phyloP scores from a whole-genome alignment of 2,329 filamentous ascomycete species.

The Ustilaginoidea virens region DNA sequence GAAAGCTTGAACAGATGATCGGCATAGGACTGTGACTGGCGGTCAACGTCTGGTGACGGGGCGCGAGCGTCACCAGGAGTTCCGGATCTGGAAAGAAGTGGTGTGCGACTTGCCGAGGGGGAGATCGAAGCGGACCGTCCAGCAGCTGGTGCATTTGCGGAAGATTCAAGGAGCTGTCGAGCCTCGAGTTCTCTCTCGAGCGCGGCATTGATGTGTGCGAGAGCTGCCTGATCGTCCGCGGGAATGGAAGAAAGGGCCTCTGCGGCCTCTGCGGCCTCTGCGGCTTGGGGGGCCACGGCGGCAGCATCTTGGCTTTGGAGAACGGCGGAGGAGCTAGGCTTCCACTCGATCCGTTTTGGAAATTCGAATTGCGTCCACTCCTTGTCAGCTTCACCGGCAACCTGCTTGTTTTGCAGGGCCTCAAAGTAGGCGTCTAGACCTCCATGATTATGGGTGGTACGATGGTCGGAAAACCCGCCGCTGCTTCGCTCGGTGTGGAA shows the following conservation, averaged over 20 bases:
- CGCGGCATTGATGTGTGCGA: constrained; percentile 75
- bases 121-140: constrained; percentile 23
- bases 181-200: constrained; percentile 63
- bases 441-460: constrained; percentile 38
- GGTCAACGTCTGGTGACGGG: constrained; percentile 45
- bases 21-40: constrained; percentile 56
- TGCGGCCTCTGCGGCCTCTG: constrained; percentile 18
- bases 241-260: constrained; percentile 23
- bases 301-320: constrained; percentile 43
- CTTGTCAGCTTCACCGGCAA: constrained; percentile 44
- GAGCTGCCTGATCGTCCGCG: constrained; percentile 37
- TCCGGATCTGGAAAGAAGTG: constrained; percentile 22
- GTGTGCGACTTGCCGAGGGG: constrained; percentile 25
- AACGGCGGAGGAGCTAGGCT: constrained; percentile 41
- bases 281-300: constrained; percentile 15
- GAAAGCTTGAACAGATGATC: constrained; percentile 65
- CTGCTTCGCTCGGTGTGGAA: constrained; percentile 48
- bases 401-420: constrained; percentile 70
- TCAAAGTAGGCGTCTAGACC: constrained; percentile 85
- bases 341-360: constrained; percentile 79
- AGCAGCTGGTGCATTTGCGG: constrained; percentile 22
- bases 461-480: constrained; percentile 38
- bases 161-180: constrained; percentile 28
- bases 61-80: constrained; percentile 35
- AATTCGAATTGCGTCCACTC: constrained; percentile 92